These are phyloP conservation scores for Amphicarpaea edgeworthii DNA, from an alignment of 306 rosid species.

Conservation along the genomic window DNA sequence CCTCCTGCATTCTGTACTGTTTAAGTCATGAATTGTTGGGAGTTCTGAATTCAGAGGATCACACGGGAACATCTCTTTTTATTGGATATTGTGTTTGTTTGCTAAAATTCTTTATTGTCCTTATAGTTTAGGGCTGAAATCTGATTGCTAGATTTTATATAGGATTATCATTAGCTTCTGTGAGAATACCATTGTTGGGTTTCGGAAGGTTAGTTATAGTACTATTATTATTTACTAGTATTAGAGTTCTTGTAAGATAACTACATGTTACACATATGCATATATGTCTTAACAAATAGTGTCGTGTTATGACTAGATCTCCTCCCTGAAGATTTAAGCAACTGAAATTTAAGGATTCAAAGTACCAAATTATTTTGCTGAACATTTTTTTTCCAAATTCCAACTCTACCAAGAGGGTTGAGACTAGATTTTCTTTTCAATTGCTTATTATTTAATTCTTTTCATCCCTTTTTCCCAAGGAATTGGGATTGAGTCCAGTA, in stretches of 20 bases:
- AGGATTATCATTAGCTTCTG: constrained; percentile 14
- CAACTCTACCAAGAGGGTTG: neutral
- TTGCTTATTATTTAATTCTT: constrained; percentile 9
- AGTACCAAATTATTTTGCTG: constrained; percentile 19
- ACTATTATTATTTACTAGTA: neutral
- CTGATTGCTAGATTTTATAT: constrained; percentile 28
- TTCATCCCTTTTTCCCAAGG: constrained; percentile 2
- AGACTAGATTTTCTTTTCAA: neutral
- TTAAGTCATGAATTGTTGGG: constrained; percentile 1
- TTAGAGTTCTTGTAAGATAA: constrained; percentile 21
- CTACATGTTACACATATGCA: neutral
- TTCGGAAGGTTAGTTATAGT: constrained; percentile 4
- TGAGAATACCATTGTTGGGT: neutral
- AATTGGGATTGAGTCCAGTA: constrained; percentile 12
- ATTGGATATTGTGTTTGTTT: neutral
- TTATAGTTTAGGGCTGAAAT: constrained; percentile 10
- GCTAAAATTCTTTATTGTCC: neutral
- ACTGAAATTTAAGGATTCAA: constrained; percentile 5
- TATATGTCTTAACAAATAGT: constrained; percentile 28
- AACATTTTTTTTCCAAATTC: constrained; percentile 8
- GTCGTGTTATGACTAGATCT: neutral
- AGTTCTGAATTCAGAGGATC: constrained; percentile 13
- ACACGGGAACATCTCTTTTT: neutral
- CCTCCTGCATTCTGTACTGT: neutral
- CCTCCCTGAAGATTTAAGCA: constrained; percentile 7